Evolutionary conservation across 495 filamentous ascomycete genomes (phyloP).

Genomic region (Penicillium maclennaniae): DNA sequence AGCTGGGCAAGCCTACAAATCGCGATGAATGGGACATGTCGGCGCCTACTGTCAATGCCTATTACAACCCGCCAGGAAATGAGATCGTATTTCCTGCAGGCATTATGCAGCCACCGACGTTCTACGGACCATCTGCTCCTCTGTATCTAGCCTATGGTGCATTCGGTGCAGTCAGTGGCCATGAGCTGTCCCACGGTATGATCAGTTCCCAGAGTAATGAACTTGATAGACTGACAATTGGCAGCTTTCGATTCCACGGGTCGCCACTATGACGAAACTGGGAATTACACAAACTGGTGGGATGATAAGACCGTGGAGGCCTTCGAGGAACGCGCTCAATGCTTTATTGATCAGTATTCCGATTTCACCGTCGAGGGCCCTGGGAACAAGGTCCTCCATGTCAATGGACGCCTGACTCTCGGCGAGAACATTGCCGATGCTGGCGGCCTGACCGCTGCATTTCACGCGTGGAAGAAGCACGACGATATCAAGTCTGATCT

Average conservation of each 20-base stretch:
- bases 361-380: conserved; percentile 56
- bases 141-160: conserved; percentile 66
- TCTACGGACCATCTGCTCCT: conserved; percentile 58
- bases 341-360: conserved; percentile 68
- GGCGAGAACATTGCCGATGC: conserved; percentile 78
- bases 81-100: conserved; percentile 70
- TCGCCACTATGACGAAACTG: conserved; percentile 62
- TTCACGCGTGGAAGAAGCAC: conserved; percentile 62
- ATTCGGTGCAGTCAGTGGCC: conserved; percentile 66
- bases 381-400: conserved; percentile 55
- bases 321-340: conserved; percentile 61
- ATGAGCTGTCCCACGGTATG: conserved; percentile 66
- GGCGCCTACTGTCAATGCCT: conserved; percentile 58
- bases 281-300: conserved; percentile 70
- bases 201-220: neutral
- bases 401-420: conserved; percentile 64
- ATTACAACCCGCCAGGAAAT: conserved; percentile 61
- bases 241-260: conserved; percentile 67
- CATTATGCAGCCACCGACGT: conserved; percentile 68
- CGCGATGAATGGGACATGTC: conserved; percentile 62
- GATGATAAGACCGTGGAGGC: conserved; percentile 57
- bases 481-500: conserved; percentile 50
- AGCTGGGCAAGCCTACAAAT: conserved; percentile 58
- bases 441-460: conserved; percentile 63
- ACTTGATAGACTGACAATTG: conserved; percentile 5